Percentiles rank a stretch among this genome's conserved stretches.
Conservation (phyloP, 108 stramenopile genomes). For the Cyclotella sp. region DNA sequence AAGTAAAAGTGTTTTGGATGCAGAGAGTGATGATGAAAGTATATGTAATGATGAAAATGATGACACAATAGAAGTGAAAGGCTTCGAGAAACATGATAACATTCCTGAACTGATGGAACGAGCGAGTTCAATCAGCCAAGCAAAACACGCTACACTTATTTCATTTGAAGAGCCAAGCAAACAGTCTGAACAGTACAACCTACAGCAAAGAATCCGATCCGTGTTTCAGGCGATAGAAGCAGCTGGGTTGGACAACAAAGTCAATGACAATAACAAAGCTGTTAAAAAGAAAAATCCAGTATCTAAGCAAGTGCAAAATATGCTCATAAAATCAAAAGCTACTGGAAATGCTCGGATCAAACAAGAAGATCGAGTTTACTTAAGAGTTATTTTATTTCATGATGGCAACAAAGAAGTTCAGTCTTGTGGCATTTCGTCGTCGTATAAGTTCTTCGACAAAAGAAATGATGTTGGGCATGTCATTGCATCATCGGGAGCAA, state of each 20-base stretch:
- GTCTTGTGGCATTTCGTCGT: conserved; percentile 11
- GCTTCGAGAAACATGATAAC: background rate
- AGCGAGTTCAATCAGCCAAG: background rate
- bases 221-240: conserved; percentile 19
- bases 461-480: background rate
- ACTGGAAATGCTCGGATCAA: conserved; percentile 62
- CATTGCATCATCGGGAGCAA: conserved; percentile 9
- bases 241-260: background rate
- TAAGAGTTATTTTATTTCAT: conserved; percentile 57
- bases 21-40: conserved; percentile 41
- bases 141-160: background rate
- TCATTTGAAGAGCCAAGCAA: background rate
- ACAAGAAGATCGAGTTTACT: conserved; percentile 73
- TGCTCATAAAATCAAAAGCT: conserved; percentile 80
- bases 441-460: conserved; percentile 34
- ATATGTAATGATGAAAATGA: background rate
- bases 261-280: background rate
- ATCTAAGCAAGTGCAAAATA: conserved; percentile 71
- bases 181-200: background rate
- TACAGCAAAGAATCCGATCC: conserved; percentile 21
- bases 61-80: conserved; percentile 2
- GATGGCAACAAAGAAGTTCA: conserved; percentile 18
- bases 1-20: conserved; percentile 42
- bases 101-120: background rate
- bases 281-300: conserved; percentile 62